Conservation (phyloP, 1,284 basidiomycete genomes). For the Boletus smithii region DNA sequence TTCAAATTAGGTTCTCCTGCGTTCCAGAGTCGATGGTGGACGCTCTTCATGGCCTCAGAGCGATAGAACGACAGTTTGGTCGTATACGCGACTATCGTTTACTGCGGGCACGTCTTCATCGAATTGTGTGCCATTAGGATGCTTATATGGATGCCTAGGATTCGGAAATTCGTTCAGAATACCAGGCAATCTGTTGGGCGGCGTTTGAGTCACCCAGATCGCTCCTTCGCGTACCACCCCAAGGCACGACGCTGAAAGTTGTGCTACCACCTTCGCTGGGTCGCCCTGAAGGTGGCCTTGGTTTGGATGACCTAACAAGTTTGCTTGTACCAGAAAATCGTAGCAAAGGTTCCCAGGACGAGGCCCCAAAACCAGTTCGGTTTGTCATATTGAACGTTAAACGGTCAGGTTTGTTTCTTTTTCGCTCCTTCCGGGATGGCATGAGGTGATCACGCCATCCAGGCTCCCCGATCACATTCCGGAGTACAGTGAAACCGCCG, state of each 20-base stretch:
- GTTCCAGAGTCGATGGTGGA: slow-evolving; percentile 41
- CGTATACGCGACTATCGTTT: slow-evolving; percentile 47
- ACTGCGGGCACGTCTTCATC: slow-evolving; percentile 40
- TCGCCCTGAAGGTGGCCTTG: slow-evolving; percentile 33
- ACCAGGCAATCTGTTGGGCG: slow-evolving; percentile 41
- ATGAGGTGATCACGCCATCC: background rate
- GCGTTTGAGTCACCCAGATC: slow-evolving; percentile 45
- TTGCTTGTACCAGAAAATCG: slow-evolving; percentile 21
- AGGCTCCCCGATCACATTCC: slow-evolving; percentile 24
- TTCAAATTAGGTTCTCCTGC: slow-evolving; percentile 34
- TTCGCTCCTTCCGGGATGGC: background rate
- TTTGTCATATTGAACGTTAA: slow-evolving; percentile 23
- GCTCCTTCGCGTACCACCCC: slow-evolving; percentile 31
- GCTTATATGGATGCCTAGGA: slow-evolving; percentile 39
- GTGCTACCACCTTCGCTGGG: slow-evolving; percentile 22
- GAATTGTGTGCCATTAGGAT: background rate
- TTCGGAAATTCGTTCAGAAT: slow-evolving; percentile 39
- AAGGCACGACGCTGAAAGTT: slow-evolving; percentile 28
- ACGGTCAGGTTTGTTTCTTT: slow-evolving; percentile 23
- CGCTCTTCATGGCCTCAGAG: slow-evolving; percentile 48
- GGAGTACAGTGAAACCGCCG: slow-evolving; percentile 22
- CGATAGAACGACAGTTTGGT: slow-evolving; percentile 56
- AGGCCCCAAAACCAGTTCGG: slow-evolving; percentile 12
- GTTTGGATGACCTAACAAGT: slow-evolving; percentile 34
- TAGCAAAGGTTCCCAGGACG: slow-evolving; percentile 1